Evolutionary conservation across 1,139 yeast species (phyloP).

Genomic region (Suhomyces anneliseae): DNA sequence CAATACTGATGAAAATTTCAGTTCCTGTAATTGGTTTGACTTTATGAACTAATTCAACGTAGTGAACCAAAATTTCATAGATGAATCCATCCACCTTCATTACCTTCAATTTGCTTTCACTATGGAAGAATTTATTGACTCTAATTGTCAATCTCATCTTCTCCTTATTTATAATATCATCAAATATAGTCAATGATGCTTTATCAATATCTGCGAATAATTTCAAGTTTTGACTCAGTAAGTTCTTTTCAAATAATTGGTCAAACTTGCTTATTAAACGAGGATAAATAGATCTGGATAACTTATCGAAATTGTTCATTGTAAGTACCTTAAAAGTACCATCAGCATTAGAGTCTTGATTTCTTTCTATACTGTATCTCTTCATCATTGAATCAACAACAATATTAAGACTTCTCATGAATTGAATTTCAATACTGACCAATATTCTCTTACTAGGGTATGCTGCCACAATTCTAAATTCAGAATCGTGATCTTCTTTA

Average conservation of each 20-base stretch:
- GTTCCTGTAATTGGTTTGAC: conserved; percentile 45
- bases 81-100: conserved; percentile 41
- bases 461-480: conserved; percentile 19
- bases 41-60: conserved; percentile 42
- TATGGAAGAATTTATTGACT: conserved; percentile 30
- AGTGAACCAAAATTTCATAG: conserved; percentile 41
- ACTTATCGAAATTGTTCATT: conserved; percentile 46
- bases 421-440: conserved; percentile 48
- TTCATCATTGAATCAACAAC: conserved; percentile 51
- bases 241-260: conserved; percentile 34
- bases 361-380: conserved; percentile 39
- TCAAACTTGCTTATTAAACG: conserved; percentile 37
- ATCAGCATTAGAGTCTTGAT: conserved; percentile 21
- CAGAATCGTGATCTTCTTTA: conserved; percentile 28
- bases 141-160: conserved; percentile 35
- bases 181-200: conserved; percentile 43
- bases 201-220: conserved; percentile 47
- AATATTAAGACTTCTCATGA: conserved; percentile 50
- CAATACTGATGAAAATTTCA: conserved; percentile 37
- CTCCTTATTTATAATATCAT: conserved; percentile 42
- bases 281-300: conserved; percentile 37
- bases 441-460: conserved; percentile 47
- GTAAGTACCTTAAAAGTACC: conserved; percentile 43
- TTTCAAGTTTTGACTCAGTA: conserved; percentile 41
- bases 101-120: conserved; percentile 4